Conservation (phyloP, 2,329 filamentous ascomycete species). For the Didymella arachidicola region DNA sequence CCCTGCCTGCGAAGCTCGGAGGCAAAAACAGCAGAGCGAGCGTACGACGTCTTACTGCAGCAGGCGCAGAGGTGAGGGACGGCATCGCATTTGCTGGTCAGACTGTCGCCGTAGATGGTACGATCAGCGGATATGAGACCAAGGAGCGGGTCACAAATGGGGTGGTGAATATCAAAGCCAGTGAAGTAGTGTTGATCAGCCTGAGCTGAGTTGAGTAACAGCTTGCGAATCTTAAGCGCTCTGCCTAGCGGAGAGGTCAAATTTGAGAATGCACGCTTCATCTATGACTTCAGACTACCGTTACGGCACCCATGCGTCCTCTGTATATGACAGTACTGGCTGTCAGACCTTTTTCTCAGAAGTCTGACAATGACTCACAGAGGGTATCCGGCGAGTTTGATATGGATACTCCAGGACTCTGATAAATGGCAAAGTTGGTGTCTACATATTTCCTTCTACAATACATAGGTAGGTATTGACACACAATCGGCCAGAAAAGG, state of each 20-base stretch:
- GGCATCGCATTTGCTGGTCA: constrained; percentile 22
- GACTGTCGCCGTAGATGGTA: constrained; percentile 20
- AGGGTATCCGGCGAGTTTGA: too few relatives aligned
- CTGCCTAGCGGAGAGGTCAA: neutral
- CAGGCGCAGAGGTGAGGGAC: constrained; percentile 22
- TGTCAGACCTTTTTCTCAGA: too few relatives aligned
- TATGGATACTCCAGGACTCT: too few relatives aligned
- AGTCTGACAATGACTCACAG: too few relatives aligned
- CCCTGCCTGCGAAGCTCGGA: constrained; percentile 9
- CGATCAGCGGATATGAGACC: constrained; percentile 12
- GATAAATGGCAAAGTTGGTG: too few relatives aligned
- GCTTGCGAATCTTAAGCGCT: neutral
- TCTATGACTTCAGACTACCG: neutral
- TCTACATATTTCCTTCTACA: too few relatives aligned
- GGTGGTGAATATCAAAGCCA: constrained; percentile 20
- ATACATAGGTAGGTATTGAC: too few relatives aligned
- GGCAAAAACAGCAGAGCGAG: constrained; percentile 9
- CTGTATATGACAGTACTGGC: too few relatives aligned
- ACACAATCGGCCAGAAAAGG: too few relatives aligned
- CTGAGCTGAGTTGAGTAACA: neutral
- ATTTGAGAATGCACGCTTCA: neutral
- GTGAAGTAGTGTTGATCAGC: constrained; percentile 12
- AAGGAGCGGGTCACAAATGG: constrained; percentile 13
- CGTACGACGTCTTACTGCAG: constrained; percentile 21
- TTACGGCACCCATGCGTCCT: too few relatives aligned